These are phyloP conservation scores for Maudiozyma barnettii DNA, from an alignment of 805 yeast genomes.

Conservation along the genomic window DNA sequence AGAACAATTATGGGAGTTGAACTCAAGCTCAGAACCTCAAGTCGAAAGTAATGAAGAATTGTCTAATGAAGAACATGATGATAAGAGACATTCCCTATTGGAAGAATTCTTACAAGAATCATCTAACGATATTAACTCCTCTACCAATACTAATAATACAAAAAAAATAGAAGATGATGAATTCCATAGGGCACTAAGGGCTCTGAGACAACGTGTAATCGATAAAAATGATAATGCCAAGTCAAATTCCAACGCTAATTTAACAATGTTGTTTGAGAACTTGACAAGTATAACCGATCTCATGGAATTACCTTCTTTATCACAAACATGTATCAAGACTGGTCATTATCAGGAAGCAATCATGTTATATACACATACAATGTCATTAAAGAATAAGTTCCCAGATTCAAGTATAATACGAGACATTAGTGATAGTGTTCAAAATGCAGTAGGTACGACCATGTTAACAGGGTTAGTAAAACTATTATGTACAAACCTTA, in stretches of 20 bases:
- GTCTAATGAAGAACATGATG: background rate
- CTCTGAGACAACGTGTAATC: slow-evolving; percentile 13
- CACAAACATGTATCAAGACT: slow-evolving; percentile 72
- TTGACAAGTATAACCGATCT: slow-evolving; percentile 68
- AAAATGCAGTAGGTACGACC: slow-evolving; percentile 30
- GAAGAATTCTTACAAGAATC: slow-evolving; percentile 8
- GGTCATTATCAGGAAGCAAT: slow-evolving; percentile 87
- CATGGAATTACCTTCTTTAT: slow-evolving; percentile 73
- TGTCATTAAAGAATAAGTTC: slow-evolving; percentile 59
- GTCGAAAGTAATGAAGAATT: background rate
- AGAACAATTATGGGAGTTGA: slow-evolving; percentile 26
- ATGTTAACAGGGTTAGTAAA: slow-evolving; percentile 67
- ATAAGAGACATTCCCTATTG: background rate
- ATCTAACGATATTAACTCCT: background rate
- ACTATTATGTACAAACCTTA: slow-evolving; percentile 63
- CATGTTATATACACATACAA: slow-evolving; percentile 67
- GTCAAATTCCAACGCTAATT: slow-evolving; percentile 7
- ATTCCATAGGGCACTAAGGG: slow-evolving; percentile 23
- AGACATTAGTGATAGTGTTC: slow-evolving; percentile 20
- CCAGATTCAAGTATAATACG: slow-evolving; percentile 33
- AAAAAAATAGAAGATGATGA: slow-evolving; percentile 18
- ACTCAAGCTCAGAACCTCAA: slow-evolving; percentile 3
- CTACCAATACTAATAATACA: slow-evolving; percentile 7
- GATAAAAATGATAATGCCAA: background rate
- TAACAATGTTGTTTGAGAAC: slow-evolving; percentile 42